Percentiles rank a stretch among this genome's conserved stretches.
These are phyloP conservation scores for Fusarium citri DNA, from an alignment of 2,329 filamentous ascomycete genomes.

Conservation along the genomic window DNA sequence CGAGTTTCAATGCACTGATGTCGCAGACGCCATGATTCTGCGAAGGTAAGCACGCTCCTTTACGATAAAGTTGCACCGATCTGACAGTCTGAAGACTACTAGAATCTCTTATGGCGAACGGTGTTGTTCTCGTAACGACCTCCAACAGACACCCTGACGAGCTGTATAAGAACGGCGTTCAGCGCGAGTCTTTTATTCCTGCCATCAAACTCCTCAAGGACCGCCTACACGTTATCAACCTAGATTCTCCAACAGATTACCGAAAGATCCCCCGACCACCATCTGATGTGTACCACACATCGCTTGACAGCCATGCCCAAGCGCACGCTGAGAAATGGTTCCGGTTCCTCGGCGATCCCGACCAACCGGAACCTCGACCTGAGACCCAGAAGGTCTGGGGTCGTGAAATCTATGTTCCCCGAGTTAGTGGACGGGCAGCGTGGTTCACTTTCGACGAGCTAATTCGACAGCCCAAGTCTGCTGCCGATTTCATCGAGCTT, in stretches of 20 bases:
- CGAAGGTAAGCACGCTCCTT: conserved; percentile 64
- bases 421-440: conserved; percentile 87
- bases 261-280: conserved; percentile 94
- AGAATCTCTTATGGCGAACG: conserved; percentile 92
- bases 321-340: conserved; percentile 96
- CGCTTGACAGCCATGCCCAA: conserved; percentile 80
- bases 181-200: conserved; percentile 93
- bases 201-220: conserved; percentile 92
- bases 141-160: conserved; percentile 97
- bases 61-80: neutral
- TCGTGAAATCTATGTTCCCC: conserved; percentile 86
- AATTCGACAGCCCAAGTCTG: conserved; percentile 87
- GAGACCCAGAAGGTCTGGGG: conserved; percentile 92
- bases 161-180: conserved; percentile 97
- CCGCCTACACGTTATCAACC: conserved; percentile 87
- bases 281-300: conserved; percentile 93
- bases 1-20: conserved; percentile 98
- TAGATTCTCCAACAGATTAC: conserved; percentile 96
- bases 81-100: conserved; percentile 68
- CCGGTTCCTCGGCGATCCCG: conserved; percentile 87
- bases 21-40: conserved; percentile 98
- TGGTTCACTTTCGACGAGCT: conserved; percentile 94
- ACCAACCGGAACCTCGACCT: conserved; percentile 78
- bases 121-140: conserved; percentile 95
- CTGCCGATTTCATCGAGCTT: conserved; percentile 94